Base-by-base conservation (phyloP, 805 yeast species). In the Candida nitratophila region DNA sequence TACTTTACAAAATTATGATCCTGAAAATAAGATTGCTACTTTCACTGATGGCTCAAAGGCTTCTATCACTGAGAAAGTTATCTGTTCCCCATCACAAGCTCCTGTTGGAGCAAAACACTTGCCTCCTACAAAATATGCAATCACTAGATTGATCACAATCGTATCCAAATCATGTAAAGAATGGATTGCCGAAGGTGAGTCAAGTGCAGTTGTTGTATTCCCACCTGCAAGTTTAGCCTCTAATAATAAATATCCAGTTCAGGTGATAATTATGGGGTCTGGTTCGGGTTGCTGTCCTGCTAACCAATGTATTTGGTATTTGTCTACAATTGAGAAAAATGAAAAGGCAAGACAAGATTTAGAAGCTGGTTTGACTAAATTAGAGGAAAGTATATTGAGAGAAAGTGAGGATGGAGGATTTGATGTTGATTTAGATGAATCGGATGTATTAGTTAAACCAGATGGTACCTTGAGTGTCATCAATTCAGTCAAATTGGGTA, bases 271-370 rank as follows among this genome's bases (percentile, higher is more conserved):
- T 30, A 80, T 87, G 71, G 95, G 95, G 42, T 80, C 89, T 8
- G 93, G 88, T 11, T 71, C 91, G 1, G 96, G 95, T 16, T 82
- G 85, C 51, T 88, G 95, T 52, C 95, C 96, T 2, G 60, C 61
- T n/a, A 93, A 86, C 37, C 90, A 89, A 55, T 78, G 91, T 44
- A 77, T 90, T 44, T 91, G 98, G 98, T 90, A 86, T 66, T 70
- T 88, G 50, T 81, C 90, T 34, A 82, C 96, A 3, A 76, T 78
- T 46, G 95, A 86, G 61, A 77, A 74, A 45, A 24, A 82, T 37
- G 73, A 70, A 39, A 75, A 77, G 49, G 96, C 90, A 4, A 79
- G 84, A 52, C 69, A 68, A 51, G 96, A 89, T 62, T 71, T 91
- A 51, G 91, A 84, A 59, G 72, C 81, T 43, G 97, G 96, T 7